phyloP scores from a whole-genome alignment of 192 early-diverging fungal genomes.

The Helicostylum pulchrum region DNA sequence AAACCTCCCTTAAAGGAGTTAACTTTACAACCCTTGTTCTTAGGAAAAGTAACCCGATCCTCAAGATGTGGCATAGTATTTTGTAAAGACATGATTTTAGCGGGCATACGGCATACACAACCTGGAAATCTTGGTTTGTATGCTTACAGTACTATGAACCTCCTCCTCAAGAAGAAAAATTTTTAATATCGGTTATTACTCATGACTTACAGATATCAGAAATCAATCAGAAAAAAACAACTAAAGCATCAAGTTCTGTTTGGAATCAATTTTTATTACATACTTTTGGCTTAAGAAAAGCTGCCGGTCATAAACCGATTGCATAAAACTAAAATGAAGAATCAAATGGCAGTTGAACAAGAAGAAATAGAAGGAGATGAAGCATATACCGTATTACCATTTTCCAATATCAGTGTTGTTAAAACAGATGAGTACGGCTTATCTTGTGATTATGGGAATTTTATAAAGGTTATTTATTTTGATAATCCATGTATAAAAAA shows the following conservation, averaged over 20 bases:
- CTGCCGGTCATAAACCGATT: too few species aligned
- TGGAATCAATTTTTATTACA: background rate
- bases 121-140: constrained; percentile 27
- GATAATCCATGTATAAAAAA: background rate
- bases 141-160: constrained; percentile 26
- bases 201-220: background rate
- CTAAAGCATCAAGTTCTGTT: background rate
- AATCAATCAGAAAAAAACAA: background rate
- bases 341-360: constrained; percentile 1
- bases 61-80: constrained; percentile 21
- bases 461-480: constrained; percentile 21
- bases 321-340: background rate
- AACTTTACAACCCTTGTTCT: constrained; percentile 13
- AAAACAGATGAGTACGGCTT: constrained; percentile 18
- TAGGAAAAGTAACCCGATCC: constrained; percentile 27
- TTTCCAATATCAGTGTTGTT: constrained; percentile 3
- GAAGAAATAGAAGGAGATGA: constrained; percentile 15
- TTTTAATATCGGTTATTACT: background rate
- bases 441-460: constrained; percentile 25
- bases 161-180: background rate
- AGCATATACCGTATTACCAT: constrained; percentile 16
- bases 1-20: background rate
- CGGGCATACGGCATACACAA: constrained; percentile 18
- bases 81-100: constrained; percentile 31
- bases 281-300: background rate